phyloP scores from a whole-genome alignment of 768 basidiomycete species.

The Neoboletus brunneissimus region DNA sequence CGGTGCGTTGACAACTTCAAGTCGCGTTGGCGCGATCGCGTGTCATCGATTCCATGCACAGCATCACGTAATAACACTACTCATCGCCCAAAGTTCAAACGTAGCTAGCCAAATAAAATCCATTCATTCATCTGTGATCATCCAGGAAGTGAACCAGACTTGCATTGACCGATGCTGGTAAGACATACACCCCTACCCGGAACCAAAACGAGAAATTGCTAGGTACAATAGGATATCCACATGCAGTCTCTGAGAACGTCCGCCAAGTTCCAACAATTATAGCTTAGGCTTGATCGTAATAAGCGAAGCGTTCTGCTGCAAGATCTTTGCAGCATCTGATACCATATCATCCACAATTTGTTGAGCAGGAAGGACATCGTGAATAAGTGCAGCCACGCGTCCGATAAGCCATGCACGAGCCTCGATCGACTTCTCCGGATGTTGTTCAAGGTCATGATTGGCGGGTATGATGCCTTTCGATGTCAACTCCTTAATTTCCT shows the following conservation, averaged over 20 bases:
- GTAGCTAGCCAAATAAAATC: no score
- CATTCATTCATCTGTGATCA: no score
- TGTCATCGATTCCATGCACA: background rate
- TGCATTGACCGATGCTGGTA: background rate
- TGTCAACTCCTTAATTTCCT: conserved; percentile 81
- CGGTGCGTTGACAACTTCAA: background rate
- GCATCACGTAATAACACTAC: conserved; percentile 14
- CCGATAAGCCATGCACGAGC: conserved; percentile 82
- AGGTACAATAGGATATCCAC: background rate
- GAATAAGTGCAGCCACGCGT: conserved; percentile 67
- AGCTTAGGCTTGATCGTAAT: conserved; percentile 50
- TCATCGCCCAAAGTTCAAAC: no score
- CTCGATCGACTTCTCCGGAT: conserved; percentile 74
- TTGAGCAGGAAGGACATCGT: conserved; percentile 80
- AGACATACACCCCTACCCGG: background rate
- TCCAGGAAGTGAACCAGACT: background rate
- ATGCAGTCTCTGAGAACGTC: background rate
- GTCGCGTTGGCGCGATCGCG: background rate
- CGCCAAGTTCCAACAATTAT: conserved; percentile 28
- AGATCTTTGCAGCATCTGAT: conserved; percentile 47
- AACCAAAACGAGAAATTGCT: background rate
- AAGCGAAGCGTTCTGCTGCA: conserved; percentile 40
- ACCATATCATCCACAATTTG: conserved; percentile 82
- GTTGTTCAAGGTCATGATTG: conserved; percentile 66
- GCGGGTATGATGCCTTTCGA: conserved; percentile 80